phyloP scores from a whole-genome alignment of 2,329 filamentous ascomycete genomes.

The Fusarium tupiense region DNA sequence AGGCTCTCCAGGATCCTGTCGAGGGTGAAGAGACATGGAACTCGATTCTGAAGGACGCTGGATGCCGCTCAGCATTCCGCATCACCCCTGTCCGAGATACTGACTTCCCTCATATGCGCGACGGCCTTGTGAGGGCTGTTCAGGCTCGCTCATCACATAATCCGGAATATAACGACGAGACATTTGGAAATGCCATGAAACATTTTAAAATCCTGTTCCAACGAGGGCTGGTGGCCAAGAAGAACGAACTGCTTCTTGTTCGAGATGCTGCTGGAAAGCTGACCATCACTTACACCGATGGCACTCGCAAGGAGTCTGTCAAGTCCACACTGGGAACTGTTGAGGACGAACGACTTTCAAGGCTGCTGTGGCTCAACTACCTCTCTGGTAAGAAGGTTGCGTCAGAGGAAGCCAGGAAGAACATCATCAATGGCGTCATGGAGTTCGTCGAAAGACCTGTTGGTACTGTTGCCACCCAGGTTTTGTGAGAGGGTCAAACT shows the following conservation, averaged over 20 bases:
- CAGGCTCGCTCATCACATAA: constrained; percentile 74
- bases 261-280: constrained; percentile 73
- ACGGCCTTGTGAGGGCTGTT: constrained; percentile 89
- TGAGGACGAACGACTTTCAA: constrained; percentile 80
- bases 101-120: constrained; percentile 90
- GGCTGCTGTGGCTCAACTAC: constrained; percentile 90
- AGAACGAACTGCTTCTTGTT: constrained; percentile 77
- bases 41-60: constrained; percentile 70
- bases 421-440: constrained; percentile 87
- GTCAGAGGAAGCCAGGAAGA: constrained; percentile 82
- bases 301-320: constrained; percentile 58
- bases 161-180: constrained; percentile 71
- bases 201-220: constrained; percentile 86
- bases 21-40: constrained; percentile 80
- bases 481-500: constrained; percentile 54
- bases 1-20: constrained; percentile 73
- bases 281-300: constrained; percentile 73
- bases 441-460: constrained; percentile 88
- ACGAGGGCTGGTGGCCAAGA: constrained; percentile 82
- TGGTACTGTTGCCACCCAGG: constrained; percentile 85
- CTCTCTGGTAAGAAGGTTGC: constrained; percentile 87
- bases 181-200: constrained; percentile 78
- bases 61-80: constrained; percentile 80
- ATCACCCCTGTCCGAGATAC: constrained; percentile 93
- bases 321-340: constrained; percentile 74